Evolutionary conservation across 768 basidiomycete species (phyloP).

Genomic region (Pleurotus pulmonarius): DNA sequence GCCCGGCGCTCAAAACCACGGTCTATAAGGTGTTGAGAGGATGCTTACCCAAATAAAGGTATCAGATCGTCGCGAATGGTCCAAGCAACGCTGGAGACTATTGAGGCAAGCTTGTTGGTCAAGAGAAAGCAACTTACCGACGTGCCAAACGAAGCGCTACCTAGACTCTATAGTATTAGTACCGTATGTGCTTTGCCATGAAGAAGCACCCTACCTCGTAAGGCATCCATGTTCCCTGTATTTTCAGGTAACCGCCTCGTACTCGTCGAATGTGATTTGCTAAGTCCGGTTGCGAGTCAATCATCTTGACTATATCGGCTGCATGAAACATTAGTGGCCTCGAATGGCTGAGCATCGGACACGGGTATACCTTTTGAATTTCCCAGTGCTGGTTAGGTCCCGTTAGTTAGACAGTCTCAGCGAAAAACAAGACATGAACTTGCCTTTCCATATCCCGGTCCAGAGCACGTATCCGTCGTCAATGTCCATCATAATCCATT

Average conservation of each 20-base stretch:
- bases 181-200: slow-evolving; percentile 7
- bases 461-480: slow-evolving; percentile 90
- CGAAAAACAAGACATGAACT: slow-evolving; percentile 7
- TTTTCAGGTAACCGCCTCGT: slow-evolving; percentile 85
- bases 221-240: slow-evolving; percentile 94
- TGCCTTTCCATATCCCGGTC: slow-evolving; percentile 95
- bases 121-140: slow-evolving; percentile 45
- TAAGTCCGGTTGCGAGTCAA: slow-evolving; percentile 87
- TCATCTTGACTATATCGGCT: slow-evolving; percentile 93
- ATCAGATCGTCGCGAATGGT: slow-evolving; percentile 81
- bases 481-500: slow-evolving; percentile 96
- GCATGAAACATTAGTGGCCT: slow-evolving; percentile 15
- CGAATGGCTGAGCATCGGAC: slow-evolving; percentile 6
- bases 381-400: slow-evolving; percentile 55
- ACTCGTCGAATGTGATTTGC: slow-evolving; percentile 80
- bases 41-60: slow-evolving; percentile 77
- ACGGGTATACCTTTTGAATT: slow-evolving; percentile 76
- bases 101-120: too few relatives aligned
- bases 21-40: slow-evolving; percentile 9
- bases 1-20: slow-evolving; percentile 5
- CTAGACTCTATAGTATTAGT: slow-evolving; percentile 30
- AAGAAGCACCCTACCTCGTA: slow-evolving; percentile 57
- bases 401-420: too few relatives aligned
- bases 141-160: slow-evolving; percentile 77
- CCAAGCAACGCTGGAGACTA: slow-evolving; percentile 70